Evolutionary conservation across 2,329 filamentous ascomycete species (phyloP).

Genomic region (Calonectria pteridis): DNA sequence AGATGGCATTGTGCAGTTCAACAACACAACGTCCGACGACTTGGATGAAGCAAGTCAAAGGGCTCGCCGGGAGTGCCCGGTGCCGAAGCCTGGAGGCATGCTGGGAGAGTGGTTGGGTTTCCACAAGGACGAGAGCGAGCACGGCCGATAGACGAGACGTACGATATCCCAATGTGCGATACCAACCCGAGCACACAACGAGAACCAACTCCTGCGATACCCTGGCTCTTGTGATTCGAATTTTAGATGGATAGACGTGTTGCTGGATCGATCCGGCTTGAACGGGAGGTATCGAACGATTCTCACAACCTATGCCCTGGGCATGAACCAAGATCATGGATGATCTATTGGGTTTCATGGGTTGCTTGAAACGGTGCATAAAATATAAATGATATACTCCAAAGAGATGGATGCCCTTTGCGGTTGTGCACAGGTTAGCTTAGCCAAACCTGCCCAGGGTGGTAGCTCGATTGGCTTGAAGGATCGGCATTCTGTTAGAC

Average conservation of each 20-base stretch:
- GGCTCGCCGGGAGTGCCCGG: conserved; percentile 82
- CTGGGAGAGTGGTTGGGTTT: conserved; percentile 83
- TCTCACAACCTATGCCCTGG: background rate
- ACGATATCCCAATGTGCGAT: conserved; percentile 19
- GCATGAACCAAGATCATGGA: background rate
- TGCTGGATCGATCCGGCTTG: background rate
- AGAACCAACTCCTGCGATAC: background rate
- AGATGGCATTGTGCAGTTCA: conserved; percentile 64
- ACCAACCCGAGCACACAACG: conserved; percentile 12
- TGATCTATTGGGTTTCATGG: background rate
- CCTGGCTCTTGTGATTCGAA: background rate
- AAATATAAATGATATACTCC: background rate
- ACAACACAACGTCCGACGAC: conserved; percentile 54
- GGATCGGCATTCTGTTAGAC: conserved; percentile 12
- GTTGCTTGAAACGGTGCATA: background rate
- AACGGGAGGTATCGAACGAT: background rate
- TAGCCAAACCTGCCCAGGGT: background rate
- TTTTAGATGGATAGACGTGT: background rate
- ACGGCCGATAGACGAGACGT: conserved; percentile 42
- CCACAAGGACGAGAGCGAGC: conserved; percentile 53
- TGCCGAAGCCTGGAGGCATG: conserved; percentile 88
- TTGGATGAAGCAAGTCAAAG: conserved; percentile 52
- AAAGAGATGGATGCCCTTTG: background rate
- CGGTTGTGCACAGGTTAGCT: background rate
- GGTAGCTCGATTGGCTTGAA: background rate